Base-by-base conservation (phyloP, 2,329 filamentous ascomycete genomes). In the Fusarium temperatum region DNA sequence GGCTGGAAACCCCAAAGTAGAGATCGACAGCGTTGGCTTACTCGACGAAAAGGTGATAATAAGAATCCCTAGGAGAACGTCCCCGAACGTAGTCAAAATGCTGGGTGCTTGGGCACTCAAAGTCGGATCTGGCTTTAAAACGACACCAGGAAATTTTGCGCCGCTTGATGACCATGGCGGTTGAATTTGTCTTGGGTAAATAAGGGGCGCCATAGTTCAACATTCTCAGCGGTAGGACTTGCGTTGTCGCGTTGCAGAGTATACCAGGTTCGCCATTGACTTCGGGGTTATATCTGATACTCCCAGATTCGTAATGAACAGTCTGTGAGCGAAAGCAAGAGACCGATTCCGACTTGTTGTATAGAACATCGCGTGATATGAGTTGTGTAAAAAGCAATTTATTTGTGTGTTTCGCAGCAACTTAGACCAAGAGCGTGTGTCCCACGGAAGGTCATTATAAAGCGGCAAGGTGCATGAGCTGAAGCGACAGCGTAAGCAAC, bases 21-120 rank as follows among this genome's bases (percentile, higher is more conserved):
- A 42, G 68, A 74, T 66, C 63, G 67, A 45, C 59, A 42, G 38
- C 61, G 58, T 62, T 51, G 68, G 32, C 51, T 39, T 56, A 42
- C 60, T 45, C 58, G 53, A 53, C 50, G 53, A 61, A 58, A 32
- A 39, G 24, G 32, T 39, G 30, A 41, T 53, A 53, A 70, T 66
- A 57, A 66, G 50, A 63, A 75, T 69, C 60, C 54, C 56, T 59
- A 44, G 47, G 55, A 72, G 48, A 60, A 62, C 62, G 36, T 60
- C 63, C 55, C 48, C 44, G 56, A 66, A 64, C 48, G 59, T 41
- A 65, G 61, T 50, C 45, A 64, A 58, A 30, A 45, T 53, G 48
- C 32, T 38, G 55, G 55, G 62, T 59, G 63, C 39, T 65, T 54
- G 42, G 57, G 63, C 38, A 35, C 50, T 48, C 53, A 24, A 44